A percentile compares a stretch with the other conserved stretches of the same genome.
Evolutionary conservation across 352 stramenopile species (phyloP).

Genomic region (Nothophytophthora sp.): DNA sequence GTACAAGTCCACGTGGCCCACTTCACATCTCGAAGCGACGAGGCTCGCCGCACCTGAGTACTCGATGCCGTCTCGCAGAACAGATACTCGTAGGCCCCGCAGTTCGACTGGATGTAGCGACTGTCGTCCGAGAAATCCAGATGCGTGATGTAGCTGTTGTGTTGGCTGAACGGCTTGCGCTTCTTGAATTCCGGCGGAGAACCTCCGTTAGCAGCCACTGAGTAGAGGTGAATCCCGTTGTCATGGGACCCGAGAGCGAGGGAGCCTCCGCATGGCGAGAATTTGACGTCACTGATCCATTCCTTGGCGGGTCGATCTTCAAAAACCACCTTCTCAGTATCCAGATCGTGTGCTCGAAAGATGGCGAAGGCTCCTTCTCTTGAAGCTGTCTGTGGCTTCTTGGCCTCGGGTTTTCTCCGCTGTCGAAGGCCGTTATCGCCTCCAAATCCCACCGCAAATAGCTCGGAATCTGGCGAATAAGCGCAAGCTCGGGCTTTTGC

Average conservation of each 20-base stretch:
- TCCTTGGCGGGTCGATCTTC: slow-evolving; percentile 69
- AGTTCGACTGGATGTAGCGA: slow-evolving; percentile 74
- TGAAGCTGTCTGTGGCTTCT: slow-evolving; percentile 21
- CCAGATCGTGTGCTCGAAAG: slow-evolving; percentile 22
- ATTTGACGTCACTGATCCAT: slow-evolving; percentile 83
- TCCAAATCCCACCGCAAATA: slow-evolving; percentile 84
- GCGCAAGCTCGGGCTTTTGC: slow-evolving; percentile 73
- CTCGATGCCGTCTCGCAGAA: slow-evolving; percentile 87
- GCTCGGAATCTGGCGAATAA: slow-evolving; percentile 85
- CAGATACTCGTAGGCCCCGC: slow-evolving; percentile 89
- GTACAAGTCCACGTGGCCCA: slow-evolving; percentile 93
- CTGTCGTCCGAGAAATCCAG: slow-evolving; percentile 82
- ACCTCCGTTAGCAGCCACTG: slow-evolving; percentile 18
- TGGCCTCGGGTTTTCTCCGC: slow-evolving; percentile 13
- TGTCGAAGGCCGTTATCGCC: slow-evolving; percentile 59
- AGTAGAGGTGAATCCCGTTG: slow-evolving; percentile 71
- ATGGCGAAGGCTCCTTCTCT: slow-evolving; percentile 57
- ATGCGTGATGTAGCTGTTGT: slow-evolving; percentile 86
- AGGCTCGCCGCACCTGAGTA: slow-evolving; percentile 84
- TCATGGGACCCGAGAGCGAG: slow-evolving; percentile 76
- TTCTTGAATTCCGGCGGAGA: slow-evolving; percentile 42
- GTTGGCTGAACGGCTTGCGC: slow-evolving; percentile 72
- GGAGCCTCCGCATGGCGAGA: slow-evolving; percentile 48
- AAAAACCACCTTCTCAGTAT: slow-evolving; percentile 34
- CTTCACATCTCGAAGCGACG: slow-evolving; percentile 68